Conservation (phyloP, 495 filamentous ascomycete genomes). For the Aspergillus asperescens region DNA sequence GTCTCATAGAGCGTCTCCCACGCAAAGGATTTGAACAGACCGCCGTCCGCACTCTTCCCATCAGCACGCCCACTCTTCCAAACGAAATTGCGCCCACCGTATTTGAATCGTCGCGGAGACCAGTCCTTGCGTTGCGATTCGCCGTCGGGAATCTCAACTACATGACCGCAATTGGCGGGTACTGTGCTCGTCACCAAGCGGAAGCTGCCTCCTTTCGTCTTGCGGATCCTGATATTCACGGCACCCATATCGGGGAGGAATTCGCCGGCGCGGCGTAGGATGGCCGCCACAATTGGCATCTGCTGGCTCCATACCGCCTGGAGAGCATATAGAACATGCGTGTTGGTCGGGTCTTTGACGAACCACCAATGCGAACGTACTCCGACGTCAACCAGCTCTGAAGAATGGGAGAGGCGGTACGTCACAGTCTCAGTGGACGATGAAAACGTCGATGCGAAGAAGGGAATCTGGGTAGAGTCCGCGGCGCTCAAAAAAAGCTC, state of each 20-base stretch:
- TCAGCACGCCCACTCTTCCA: slow-evolving; percentile 10
- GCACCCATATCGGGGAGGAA: slow-evolving; percentile 16
- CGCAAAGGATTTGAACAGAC: slow-evolving; percentile 11
- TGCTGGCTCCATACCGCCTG: slow-evolving; percentile 19
- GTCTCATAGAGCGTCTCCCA: slow-evolving; percentile 22
- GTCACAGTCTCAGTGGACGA: slow-evolving; percentile 3
- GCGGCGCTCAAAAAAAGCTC: slow-evolving; percentile 9
- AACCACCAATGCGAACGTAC: slow-evolving; percentile 19
- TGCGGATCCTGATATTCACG: slow-evolving; percentile 14
- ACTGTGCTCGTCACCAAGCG: slow-evolving; percentile 13
- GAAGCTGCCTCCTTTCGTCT: slow-evolving; percentile 16
- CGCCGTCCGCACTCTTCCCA: slow-evolving; percentile 14
- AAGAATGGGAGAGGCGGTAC: slow-evolving; percentile 19
- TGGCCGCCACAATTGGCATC: slow-evolving; percentile 14
- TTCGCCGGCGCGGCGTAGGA: slow-evolving; percentile 17
- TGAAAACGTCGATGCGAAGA: slow-evolving; percentile 8
- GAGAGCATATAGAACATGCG: slow-evolving; percentile 16
- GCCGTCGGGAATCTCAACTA: slow-evolving; percentile 18
- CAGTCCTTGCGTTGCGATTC: slow-evolving; percentile 15
- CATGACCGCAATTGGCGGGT: slow-evolving; percentile 9
- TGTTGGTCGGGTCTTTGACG: slow-evolving; percentile 19
- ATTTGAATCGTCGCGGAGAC: slow-evolving; percentile 19
- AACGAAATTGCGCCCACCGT: slow-evolving; percentile 19
- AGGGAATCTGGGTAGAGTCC: slow-evolving; percentile 7
- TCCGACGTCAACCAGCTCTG: slow-evolving; percentile 15